These are phyloP conservation scores for Harrya chromipes DNA, from an alignment of 768 basidiomycete species.

Conservation along the genomic window DNA sequence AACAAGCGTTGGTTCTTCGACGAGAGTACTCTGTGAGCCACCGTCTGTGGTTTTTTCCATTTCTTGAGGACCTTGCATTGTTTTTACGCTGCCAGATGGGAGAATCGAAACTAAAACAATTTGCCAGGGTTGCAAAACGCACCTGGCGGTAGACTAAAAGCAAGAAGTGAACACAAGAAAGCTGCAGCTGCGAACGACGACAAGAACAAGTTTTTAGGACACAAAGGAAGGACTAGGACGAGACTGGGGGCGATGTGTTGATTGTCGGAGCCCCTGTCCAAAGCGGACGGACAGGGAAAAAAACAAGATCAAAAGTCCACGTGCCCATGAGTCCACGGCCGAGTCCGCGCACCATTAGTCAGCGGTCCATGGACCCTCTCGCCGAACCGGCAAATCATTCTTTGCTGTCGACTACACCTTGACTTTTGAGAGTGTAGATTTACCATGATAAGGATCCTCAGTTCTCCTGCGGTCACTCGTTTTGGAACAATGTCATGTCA, in stretches of 20 bases:
- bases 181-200: slow-evolving; percentile 4
- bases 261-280: slow-evolving; percentile 39
- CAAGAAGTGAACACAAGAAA: not conserved
- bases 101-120: slow-evolving; percentile 19
- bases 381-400: slow-evolving; percentile 13
- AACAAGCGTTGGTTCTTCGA: slow-evolving; percentile 24
- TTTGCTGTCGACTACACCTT: too few relatives aligned
- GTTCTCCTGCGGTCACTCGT: slow-evolving; percentile 7
- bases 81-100: slow-evolving; percentile 32
- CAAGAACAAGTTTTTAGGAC: slow-evolving; percentile 15
- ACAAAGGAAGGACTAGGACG: slow-evolving; percentile 10
- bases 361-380: slow-evolving; percentile 27
- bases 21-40: slow-evolving; percentile 1
- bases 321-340: slow-evolving; percentile 23
- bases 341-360: slow-evolving; percentile 13
- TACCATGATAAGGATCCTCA: slow-evolving; percentile 24
- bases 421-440: slow-evolving; percentile 12
- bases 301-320: slow-evolving; percentile 34
- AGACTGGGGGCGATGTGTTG: slow-evolving; percentile 27
- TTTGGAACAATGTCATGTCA: not conserved
- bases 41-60: slow-evolving; percentile 18
- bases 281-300: slow-evolving; percentile 34
- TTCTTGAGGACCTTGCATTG: slow-evolving; percentile 28
- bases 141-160: slow-evolving; percentile 13
- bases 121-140: not conserved